Evolutionary conservation across 2,329 filamentous ascomycete genomes (phyloP).

Genomic region (Xylaria sp.): DNA sequence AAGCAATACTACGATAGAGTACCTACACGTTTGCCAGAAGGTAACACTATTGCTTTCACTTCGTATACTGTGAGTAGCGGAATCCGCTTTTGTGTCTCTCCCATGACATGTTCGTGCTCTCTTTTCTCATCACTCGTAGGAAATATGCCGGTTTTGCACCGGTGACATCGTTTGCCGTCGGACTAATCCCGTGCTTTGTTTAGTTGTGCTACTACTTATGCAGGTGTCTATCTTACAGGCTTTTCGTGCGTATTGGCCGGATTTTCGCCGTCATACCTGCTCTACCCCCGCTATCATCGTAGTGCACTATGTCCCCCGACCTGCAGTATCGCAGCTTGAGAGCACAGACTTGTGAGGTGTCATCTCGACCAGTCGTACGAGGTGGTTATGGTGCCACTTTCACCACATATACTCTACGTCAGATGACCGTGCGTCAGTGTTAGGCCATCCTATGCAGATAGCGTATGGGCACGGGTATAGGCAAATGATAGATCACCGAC

Average conservation of each 20-base stretch:
- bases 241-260: neutral
- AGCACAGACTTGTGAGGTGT: constrained; percentile 1
- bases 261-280: neutral
- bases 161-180: constrained; percentile 12
- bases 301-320: neutral
- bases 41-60: neutral
- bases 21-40: neutral
- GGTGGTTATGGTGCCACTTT: constrained; percentile 11
- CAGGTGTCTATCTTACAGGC: constrained; percentile 7
- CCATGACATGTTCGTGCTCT: constrained; percentile 1
- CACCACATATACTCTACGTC: constrained; percentile 20
- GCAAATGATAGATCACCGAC: neutral
- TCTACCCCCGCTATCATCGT: neutral
- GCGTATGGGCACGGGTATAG: neutral
- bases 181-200: neutral
- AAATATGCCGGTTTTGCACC: constrained; percentile 1
- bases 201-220: neutral
- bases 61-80: neutral
- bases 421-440: constrained; percentile 22
- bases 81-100: constrained; percentile 5
- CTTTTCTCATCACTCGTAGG: neutral
- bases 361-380: constrained; percentile 1
- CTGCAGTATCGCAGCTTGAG: constrained; percentile 3
- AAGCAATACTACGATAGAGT: constrained; percentile 6
- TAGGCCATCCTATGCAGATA: neutral